Percentiles rank a stretch among this genome's conserved stretches.
Conservation (phyloP, 768 basidiomycete species). For the Pluteus cervinus region DNA sequence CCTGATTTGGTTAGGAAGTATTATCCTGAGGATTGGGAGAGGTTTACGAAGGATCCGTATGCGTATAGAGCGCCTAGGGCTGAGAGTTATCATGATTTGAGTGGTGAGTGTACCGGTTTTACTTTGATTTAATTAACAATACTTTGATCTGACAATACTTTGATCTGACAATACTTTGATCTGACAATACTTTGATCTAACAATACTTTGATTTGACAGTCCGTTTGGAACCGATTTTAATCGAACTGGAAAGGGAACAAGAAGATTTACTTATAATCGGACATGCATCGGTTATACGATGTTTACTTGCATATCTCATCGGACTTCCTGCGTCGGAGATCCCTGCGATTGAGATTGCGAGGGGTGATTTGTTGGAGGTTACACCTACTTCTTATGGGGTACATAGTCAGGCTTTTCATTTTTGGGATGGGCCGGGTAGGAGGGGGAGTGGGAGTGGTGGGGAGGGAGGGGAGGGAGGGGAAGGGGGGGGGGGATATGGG, state of each 20-base stretch:
- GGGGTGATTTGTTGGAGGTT: slow-evolving; percentile 94
- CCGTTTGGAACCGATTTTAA: slow-evolving; percentile 85
- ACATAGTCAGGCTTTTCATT: slow-evolving; percentile 83
- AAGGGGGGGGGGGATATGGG: slow-evolving; percentile 8
- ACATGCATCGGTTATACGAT: slow-evolving; percentile 95
- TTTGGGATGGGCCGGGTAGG: slow-evolving; percentile 85
- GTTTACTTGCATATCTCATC: slow-evolving; percentile 88
- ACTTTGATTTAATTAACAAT: background rate
- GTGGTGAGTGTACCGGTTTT: slow-evolving; percentile 37
- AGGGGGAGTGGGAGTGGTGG: slow-evolving; percentile 29
- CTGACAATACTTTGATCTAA: slow-evolving; percentile 57
- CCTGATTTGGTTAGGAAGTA: slow-evolving; percentile 84
- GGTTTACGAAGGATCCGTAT: slow-evolving; percentile 91
- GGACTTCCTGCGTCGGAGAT: slow-evolving; percentile 95
- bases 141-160: background rate
- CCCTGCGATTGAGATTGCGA: slow-evolving; percentile 93
- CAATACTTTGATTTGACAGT: slow-evolving; percentile 38
- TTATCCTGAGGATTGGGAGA: slow-evolving; percentile 92
- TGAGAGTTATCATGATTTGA: slow-evolving; percentile 96
- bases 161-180: slow-evolving; percentile 7
- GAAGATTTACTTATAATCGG: slow-evolving; percentile 96
- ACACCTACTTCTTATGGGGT: slow-evolving; percentile 88
- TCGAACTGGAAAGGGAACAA: slow-evolving; percentile 91
- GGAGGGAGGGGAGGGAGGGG: slow-evolving; percentile 16
- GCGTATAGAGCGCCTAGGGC: slow-evolving; percentile 87